These are phyloP conservation scores for Phaeosphaeriaceae sp. DNA, from an alignment of 2,329 filamentous ascomycete genomes.

Conservation along the genomic window DNA sequence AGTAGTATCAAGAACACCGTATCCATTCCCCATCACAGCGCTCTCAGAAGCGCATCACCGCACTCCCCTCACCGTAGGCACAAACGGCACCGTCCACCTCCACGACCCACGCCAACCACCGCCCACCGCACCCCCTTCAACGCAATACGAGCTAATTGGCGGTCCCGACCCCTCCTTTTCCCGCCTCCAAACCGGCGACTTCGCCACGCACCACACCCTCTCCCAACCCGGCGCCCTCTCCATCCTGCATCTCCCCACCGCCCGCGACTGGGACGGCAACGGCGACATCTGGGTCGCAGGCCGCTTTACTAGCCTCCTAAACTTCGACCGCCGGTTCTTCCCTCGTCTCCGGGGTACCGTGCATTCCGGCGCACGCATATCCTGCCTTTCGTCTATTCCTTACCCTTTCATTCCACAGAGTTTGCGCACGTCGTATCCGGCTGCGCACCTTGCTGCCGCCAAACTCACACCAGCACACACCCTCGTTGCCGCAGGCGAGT, in stretches of 20 bases:
- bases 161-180: constrained; percentile 36
- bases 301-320: constrained; percentile 84
- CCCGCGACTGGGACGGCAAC: constrained; percentile 64
- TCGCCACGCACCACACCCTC: constrained; percentile 69
- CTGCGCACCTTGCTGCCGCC: constrained; percentile 59
- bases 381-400: constrained; percentile 72
- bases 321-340: constrained; percentile 88
- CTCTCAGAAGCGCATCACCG: constrained; percentile 72
- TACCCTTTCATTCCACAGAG: constrained; percentile 70
- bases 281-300: constrained; percentile 88
- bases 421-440: constrained; percentile 61
- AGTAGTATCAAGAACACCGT: constrained; percentile 71
- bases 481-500: constrained; percentile 83
- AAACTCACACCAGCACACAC: constrained; percentile 66
- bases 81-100: constrained; percentile 79
- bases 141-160: constrained; percentile 39
- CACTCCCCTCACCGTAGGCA: constrained; percentile 82
- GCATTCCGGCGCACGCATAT: constrained; percentile 81
- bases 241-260: constrained; percentile 75
- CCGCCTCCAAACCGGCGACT: constrained; percentile 59
- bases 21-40: constrained; percentile 82
- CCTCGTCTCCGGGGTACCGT: constrained; percentile 78
- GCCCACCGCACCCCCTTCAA: constrained; percentile 17
- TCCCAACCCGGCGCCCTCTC: constrained; percentile 82
- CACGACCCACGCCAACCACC: constrained; percentile 70